Evolutionary conservation across 352 stramenopile species (phyloP), one percentile per base, ranked within the genome.

Genomic region (Thalassiosira sp.): DNA sequence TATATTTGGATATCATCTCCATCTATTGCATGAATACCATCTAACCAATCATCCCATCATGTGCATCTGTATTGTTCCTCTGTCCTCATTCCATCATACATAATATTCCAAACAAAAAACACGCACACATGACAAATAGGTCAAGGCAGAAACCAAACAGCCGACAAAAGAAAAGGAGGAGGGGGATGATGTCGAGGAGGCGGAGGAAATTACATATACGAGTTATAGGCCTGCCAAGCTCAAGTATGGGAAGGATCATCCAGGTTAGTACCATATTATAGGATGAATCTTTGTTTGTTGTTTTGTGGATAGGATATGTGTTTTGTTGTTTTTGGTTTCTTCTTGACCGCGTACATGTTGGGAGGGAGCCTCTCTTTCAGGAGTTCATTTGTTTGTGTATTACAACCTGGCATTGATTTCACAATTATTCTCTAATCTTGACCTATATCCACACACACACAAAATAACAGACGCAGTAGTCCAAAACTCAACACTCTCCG

Each of bases 191-290:
- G 35, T 61, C 49, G 65, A 81, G 31, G 72, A 64, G n/a, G 65
- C 54, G 16, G 57, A 81, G 33, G 72, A 81, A 42, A 76, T 81
- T 48, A 63, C 72, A 0, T 81, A 81, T 43, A 72, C 13, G 18
- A 2, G 37, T 0, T 81, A 81, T 46, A 31, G 35, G 13, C 72
- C 72, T 5, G 43, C 48, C 10, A 81, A 81, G 45, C 22, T 81
- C 3, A 54, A 31, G n/a, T 81, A 49, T 28, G 72, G 72, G 1
- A 22, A 45, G 6, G 27, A 53, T 40, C 72, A 81, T 69, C 72
- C 72, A 5, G 70, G 73, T 53, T 35, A 53, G 1, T 33, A 20
- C n/a, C 42, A 37, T 37, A 10, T 8, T 37, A 37, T 37, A 37
- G 31, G 3, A 8, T 37, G 31, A 10, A 37, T 37, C 31, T 37